Base-by-base conservation (phyloP, 352 stramenopile species). In the Ophiocytium majus region DNA sequence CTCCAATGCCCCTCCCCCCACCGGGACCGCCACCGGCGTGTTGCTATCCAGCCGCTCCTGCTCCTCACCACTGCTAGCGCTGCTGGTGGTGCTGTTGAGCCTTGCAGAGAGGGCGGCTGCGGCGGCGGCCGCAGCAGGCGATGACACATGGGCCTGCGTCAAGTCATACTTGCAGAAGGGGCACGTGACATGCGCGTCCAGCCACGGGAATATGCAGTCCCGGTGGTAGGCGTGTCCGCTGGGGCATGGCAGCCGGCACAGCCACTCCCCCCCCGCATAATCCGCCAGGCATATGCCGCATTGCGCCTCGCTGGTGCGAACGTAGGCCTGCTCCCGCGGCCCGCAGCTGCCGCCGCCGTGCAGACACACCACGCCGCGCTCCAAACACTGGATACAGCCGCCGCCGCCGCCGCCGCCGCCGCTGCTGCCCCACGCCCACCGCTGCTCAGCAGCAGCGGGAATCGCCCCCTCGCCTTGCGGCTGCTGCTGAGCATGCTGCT, bases 141-240 rank as follows among this genome's bases (percentile, higher is more conserved):
- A n/a, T n/a, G n/a, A n/a, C n/a, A n/a, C n/a, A n/a, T n/a, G n/a
- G n/a, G 43, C 66, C 32, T 17, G 32, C 66, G 14, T 78, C 32
- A 78, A 17, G 35, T 78, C 66, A 78, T 78, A 43, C 66, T 78
- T 78, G 35, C 66, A 78, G 35, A 17, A 78, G 32, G 66, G 66
- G 35, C 66, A 78, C 14, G 35, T 43, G 5, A 10, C 5, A 14
- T 78, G 66, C 35, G 5, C 32, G 10, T 78, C 66, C 35, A 78
- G 14, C 66, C 66, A 78, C 5, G 14, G 35, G 14, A 17, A 17
- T 78, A 78, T 78, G 35, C 66, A 78, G 5, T 78, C 66, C 5
- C 5, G 5, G 14, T 78, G 66, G 14, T 43, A 78, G 5, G 14
- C 66, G 66, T 78, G 66, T 14, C 14, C 5, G 17, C 5, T 17